Base-by-base conservation (phyloP, 2,329 filamentous ascomycete genomes). In the Ascochyta viciae-villosae region DNA sequence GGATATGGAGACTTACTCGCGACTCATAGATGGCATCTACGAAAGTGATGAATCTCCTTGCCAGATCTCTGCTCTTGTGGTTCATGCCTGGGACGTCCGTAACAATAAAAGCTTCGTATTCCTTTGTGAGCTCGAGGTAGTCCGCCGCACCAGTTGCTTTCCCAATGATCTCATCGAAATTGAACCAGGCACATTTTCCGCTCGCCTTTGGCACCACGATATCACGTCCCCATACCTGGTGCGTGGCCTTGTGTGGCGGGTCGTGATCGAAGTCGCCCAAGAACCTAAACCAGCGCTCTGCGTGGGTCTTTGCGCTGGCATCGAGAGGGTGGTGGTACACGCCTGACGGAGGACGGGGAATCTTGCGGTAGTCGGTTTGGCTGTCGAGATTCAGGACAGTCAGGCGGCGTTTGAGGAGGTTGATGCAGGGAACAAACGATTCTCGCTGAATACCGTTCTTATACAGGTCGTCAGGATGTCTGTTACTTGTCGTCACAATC, bases 381-480 rank as follows among this genome's bases (percentile, higher is more conserved):
- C 92, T 96, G 79, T 99, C 91, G 56, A 99, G 87, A 77, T 97
- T 97, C 67, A 99, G 90, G 43, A 98, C 91, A 50, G 90, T 88
- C 8, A 99, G 85, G 2, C 89, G 87, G 35, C 83, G 85, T 75
- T 97, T 94, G 40, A 99, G 87, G 4, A 99, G 87, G 61, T 93
- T 89, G 72, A 99, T 99, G 64, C 94, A 96, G 0, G 95, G 95
- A 46, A 99, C 85, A 74, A 99, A 99, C 6, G 91, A 96, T 65
- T 96, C 89, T 56, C 95, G 88, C 78, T 99, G 95, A 62, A 99
- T 94, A 52, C 95, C 95, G 74, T 99, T 99, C 77, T 95, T 96
- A 82, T 99, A 99, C 7, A 99, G 84, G 57, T 99, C 94, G 69
- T 96, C 88, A 0, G 95, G 95, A 67, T 97, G 93, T n/a, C 95